These are phyloP conservation scores for Xylaria curta DNA, from an alignment of 495 filamentous ascomycete genomes.

Conservation along the genomic window DNA sequence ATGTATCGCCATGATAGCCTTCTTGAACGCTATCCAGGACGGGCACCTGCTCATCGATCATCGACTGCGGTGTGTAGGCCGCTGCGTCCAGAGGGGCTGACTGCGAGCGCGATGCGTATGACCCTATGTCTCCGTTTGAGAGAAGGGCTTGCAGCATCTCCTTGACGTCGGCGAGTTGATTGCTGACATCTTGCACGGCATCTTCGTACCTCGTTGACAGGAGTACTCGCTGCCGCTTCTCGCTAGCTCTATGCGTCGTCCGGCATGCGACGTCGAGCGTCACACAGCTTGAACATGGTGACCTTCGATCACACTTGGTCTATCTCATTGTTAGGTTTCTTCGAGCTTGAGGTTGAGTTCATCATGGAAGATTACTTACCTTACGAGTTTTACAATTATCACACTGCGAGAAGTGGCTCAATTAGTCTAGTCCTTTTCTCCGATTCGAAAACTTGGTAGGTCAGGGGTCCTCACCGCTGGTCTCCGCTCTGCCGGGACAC, in stretches of 20 bases:
- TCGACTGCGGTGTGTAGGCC: constrained; percentile 32
- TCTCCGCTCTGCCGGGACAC: constrained; percentile 30
- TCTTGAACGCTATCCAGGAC: constrained; percentile 28
- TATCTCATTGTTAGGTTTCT: not conserved
- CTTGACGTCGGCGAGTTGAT: constrained; percentile 35
- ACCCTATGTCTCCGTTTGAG: constrained; percentile 1
- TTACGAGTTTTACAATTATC: constrained; percentile 38
- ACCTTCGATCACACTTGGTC: constrained; percentile 36
- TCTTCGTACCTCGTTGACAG: constrained; percentile 38
- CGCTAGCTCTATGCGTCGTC: constrained; percentile 29
- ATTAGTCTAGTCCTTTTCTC: not conserved
- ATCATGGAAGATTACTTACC: constrained; percentile 10
- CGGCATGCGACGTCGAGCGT: constrained; percentile 36
- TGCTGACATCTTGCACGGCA: constrained; percentile 36
- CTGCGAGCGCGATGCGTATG: not conserved
- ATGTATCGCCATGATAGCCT: constrained; percentile 34
- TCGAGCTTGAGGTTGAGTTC: not conserved
- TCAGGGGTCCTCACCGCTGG: constrained; percentile 34
- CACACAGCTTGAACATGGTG: constrained; percentile 37
- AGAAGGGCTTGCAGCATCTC: constrained; percentile 32
- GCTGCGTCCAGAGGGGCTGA: constrained; percentile 9
- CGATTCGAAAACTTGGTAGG: not conserved
- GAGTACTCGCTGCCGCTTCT: constrained; percentile 39
- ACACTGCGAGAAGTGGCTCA: constrained; percentile 25
- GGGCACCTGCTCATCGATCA: constrained; percentile 38